Evolutionary conservation across 2,329 filamentous ascomycete genomes (phyloP), one percentile per base, ranked within the genome.

Genomic region (Xylariaceae sp.): DNA sequence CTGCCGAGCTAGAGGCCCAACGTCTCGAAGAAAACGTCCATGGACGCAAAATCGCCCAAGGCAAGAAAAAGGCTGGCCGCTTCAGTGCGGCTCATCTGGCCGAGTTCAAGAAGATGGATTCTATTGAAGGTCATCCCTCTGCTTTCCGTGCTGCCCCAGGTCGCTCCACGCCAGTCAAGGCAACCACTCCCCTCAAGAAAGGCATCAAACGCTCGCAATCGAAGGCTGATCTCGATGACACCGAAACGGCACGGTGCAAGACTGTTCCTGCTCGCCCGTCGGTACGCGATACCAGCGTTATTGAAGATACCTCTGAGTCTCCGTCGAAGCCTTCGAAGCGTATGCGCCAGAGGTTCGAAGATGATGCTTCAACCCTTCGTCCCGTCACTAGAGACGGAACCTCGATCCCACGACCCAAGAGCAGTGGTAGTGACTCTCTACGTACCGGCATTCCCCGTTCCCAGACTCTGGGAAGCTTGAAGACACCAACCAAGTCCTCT

Each of bases 51-150:
- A 85, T 94, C 55, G 89, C 85, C 5, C 78, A 79, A 50, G 79
- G 89, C 9, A 94, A 83, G 65, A 81, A 86, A 51, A 89, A 83
- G 59, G 74, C 78, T 35, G 70, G 81, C 34, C 82, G 90, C 31
- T 97, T 83, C 65, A 95, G 87, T 59, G 83, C 88, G 47, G 81
- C 78, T 26, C 90, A 97, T 60, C 84, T 86, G 76, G 80, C 82
- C 34, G 78, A 90, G 56, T 96, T 97, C 67, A 87, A 87, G 65
- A 97, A 94, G 70, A 96, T 97, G 90, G 88, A 95, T 59, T 96
- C 89, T 2, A 96, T 97, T 56, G 86, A 80, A 30, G 82, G 82
- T 46, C 89, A 96, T 59, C 73, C 88, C 7, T 94, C 89, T 9
- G 77, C 83, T 12, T 92, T 82, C 67, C 74, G 86, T 46, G 73